Evolutionary conservation across 768 basidiomycete genomes (phyloP), one percentile per base, ranked within the genome.

Genomic region (Tremella fuciformis): DNA sequence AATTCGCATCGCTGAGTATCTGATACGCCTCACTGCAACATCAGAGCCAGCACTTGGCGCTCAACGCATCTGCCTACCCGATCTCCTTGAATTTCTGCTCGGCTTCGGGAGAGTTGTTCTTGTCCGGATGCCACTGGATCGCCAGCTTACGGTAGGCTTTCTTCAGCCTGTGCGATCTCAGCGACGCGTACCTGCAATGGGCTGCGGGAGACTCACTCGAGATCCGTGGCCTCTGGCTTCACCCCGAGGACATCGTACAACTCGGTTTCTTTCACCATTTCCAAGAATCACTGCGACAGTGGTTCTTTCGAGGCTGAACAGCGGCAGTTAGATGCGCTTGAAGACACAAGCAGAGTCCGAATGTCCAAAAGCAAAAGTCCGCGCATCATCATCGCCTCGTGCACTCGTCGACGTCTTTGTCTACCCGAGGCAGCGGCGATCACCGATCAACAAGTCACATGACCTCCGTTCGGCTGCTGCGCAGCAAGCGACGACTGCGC

Each of bases 41-140:
- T 41, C 37, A 52, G 21, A 51, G 56, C 34, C 56, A 38, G 38
- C 51, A 8, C 29, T 29, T 18, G 40, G 11, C 16, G 38, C 21
- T 4, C 6, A 40, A 3, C n/a, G 25, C 21, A 7, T 8, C 24
- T 11, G 62, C 77, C 57, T 66, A 86, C 89, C 90, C 91, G 71
- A 99, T 89, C 47, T 96, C 89, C 79, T 97, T 94, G 81, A 99
- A 99, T 80, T 86, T 92, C 75, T 89, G 87, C 74, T 92, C 91
- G 1, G 94, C 96, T 69, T 91, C 90, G n/a, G 85, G 83, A 3
- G 89, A 88, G 7, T 84, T 82, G 71, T 97, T 97, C 83, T 94
- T 96, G 79, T 96, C 93, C 3, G 92, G 93, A 74, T 96, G 92
- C 74, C 88, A 91, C 83, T 88, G 88, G 83, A 97, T 93, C 19